Evolutionary conservation across 75 land plant species (phyloP).

Genomic region (Picea sitchensis): DNA sequence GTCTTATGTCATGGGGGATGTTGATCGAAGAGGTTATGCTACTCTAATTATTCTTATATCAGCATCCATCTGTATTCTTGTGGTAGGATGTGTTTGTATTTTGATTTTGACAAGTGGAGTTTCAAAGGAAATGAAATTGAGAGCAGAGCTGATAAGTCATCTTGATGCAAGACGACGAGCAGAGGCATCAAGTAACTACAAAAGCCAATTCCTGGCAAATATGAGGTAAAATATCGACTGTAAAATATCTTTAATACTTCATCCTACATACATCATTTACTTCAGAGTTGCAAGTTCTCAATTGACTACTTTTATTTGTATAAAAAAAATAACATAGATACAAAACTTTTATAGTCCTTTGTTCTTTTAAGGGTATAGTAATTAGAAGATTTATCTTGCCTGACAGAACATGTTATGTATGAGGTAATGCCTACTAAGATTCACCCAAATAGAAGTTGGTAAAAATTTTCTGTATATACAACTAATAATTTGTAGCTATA

Average conservation of each 20-base stretch:
- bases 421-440: too few species aligned
- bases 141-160: conserved; percentile 78
- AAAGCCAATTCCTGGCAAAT: conserved; percentile 87
- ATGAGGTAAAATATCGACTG: conserved; percentile 48
- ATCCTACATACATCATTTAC: not conserved
- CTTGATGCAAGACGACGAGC: conserved; percentile 79
- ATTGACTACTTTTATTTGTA: not conserved
- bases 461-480: too few species aligned
- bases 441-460: too few species aligned
- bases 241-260: not conserved
- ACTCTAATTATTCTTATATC: conserved; percentile 68
- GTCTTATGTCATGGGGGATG: conserved; percentile 70
- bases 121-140: conserved; percentile 78
- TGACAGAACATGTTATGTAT: not conserved
- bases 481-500: too few species aligned
- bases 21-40: conserved; percentile 56
- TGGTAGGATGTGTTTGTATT: conserved; percentile 68
- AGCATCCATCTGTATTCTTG: conserved; percentile 61
- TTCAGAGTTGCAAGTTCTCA: not conserved
- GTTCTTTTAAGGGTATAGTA: too few species aligned
- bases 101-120: conserved; percentile 73
- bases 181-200: conserved; percentile 83
- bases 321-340: not conserved
- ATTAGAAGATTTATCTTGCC: not conserved
- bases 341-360: not conserved